Evolutionary conservation across 805 yeast genomes (phyloP).

Genomic region (Wickerhamiella allomyrinae): DNA sequence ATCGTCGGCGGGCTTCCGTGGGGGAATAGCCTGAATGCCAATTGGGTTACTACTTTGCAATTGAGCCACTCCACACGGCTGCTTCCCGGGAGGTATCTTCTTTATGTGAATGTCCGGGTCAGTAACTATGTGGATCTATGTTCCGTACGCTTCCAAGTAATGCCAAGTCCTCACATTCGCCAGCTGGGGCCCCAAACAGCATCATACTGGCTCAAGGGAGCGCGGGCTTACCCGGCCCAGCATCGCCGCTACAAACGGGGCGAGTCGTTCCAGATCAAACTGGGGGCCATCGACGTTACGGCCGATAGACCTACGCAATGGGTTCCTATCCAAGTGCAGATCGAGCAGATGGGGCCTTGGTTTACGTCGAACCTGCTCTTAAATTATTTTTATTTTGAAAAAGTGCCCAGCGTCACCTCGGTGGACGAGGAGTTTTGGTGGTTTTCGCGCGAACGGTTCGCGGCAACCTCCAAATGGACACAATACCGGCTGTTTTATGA

Average conservation of each 20-base stretch:
- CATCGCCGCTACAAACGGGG: slow-evolving; percentile 1
- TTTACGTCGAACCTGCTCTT: slow-evolving; percentile 1
- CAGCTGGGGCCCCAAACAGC: slow-evolving; percentile 6
- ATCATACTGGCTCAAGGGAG: not conserved
- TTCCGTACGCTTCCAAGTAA: slow-evolving; percentile 2
- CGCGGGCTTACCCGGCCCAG: slow-evolving; percentile 1
- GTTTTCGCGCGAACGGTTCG: not conserved
- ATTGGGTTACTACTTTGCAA: slow-evolving; percentile 10
- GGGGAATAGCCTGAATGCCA: slow-evolving; percentile 11
- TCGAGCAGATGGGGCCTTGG: slow-evolving; percentile 21
- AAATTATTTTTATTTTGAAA: not conserved
- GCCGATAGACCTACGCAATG: not conserved
- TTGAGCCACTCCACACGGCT: slow-evolving; percentile 4
- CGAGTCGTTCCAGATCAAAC: slow-evolving; percentile 5
- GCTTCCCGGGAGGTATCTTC: slow-evolving; percentile 4
- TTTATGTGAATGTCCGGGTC: slow-evolving; percentile 5
- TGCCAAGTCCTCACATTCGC: not conserved
- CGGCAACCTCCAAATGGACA: not conserved
- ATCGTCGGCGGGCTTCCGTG: slow-evolving; percentile 7
- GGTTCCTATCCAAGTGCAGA: slow-evolving; percentile 21
- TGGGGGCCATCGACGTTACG: slow-evolving; percentile 8
- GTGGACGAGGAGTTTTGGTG: not conserved
- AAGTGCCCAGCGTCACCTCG: not conserved
- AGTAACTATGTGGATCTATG: slow-evolving; percentile 3
- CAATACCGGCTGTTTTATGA: not conserved